phyloP scores from a whole-genome alignment of 129 eudicot genomes.

The Lactuca saligna region DNA sequence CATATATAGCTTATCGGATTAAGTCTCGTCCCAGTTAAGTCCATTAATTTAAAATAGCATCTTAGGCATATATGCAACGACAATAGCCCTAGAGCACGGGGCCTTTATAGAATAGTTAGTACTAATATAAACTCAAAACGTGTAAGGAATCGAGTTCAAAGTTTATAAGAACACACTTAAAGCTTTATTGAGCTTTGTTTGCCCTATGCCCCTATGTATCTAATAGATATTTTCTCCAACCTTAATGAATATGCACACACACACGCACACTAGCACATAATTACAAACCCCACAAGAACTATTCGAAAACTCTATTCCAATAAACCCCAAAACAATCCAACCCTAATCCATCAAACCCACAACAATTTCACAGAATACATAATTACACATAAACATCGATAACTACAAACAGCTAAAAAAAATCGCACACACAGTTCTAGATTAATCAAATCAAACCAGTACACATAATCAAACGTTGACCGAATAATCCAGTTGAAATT shows the following conservation, averaged over 20 bases:
- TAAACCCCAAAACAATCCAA: neutral
- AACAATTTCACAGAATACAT: neutral
- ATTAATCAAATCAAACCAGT: constrained; percentile 7
- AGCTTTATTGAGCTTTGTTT: neutral
- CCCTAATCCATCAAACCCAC: constrained; percentile 19
- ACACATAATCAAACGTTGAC: neutral
- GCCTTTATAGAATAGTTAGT: too few species aligned
- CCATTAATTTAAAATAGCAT: too few species aligned
- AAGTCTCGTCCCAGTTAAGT: too few species aligned
- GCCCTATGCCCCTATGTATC: neutral
- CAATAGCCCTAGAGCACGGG: too few species aligned
- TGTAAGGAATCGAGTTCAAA: neutral
- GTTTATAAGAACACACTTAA: neutral
- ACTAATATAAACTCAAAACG: neutral
- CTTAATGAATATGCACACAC: neutral
- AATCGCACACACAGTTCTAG: neutral
- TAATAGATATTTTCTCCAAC: neutral
- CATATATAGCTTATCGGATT: too few species aligned
- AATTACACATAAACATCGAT: neutral
- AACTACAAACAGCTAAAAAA: neutral
- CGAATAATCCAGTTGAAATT: constrained; percentile 5
- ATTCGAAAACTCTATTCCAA: neutral
- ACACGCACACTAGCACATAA: neutral
- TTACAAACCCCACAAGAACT: neutral
- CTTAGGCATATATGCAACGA: too few species aligned